Evolutionary conservation across 306 rosid genomes (phyloP).

Genomic region (Vicia villosa): DNA sequence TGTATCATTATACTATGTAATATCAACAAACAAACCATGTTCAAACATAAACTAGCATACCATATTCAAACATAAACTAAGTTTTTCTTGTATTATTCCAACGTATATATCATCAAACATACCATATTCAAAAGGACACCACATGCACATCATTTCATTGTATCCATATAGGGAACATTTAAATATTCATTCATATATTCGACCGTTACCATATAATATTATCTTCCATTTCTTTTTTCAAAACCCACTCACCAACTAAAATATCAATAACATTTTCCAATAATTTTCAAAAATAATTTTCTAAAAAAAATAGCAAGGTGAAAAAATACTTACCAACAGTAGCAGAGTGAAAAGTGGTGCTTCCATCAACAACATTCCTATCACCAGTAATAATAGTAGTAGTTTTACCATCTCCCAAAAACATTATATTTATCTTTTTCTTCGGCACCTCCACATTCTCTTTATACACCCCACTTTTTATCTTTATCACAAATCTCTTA

Average conservation of each 20-base stretch:
- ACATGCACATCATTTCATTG: not conserved
- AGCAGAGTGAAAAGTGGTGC: conserved; percentile 92
- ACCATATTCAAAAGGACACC: not conserved
- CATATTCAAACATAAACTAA: not conserved
- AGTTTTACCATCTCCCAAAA: conserved; percentile 70
- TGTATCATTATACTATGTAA: not conserved
- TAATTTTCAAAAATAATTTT: not conserved
- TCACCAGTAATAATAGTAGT: conserved; percentile 74
- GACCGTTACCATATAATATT: conserved; percentile 4
- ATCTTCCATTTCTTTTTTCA: not conserved
- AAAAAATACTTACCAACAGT: conserved; percentile 65
- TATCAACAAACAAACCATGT: not conserved
- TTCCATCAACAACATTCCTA: conserved; percentile 82
- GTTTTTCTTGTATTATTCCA: not conserved
- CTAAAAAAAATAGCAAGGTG: not conserved
- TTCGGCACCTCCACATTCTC: conserved; percentile 80
- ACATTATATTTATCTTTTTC: conserved; percentile 70
- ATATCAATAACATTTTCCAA: not conserved
- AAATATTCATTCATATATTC: not conserved
- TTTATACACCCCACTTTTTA: conserved; percentile 73
- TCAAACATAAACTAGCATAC: not conserved
- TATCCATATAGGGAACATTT: not conserved
- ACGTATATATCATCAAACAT: not conserved
- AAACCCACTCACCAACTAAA: not conserved
- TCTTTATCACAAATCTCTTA: conserved; percentile 61